A percentile compares a stretch with the other conserved stretches of the same genome.
These are phyloP conservation scores for Claviceps fusiformis DNA, from an alignment of 2,329 filamentous ascomycete species.

Conservation along the genomic window DNA sequence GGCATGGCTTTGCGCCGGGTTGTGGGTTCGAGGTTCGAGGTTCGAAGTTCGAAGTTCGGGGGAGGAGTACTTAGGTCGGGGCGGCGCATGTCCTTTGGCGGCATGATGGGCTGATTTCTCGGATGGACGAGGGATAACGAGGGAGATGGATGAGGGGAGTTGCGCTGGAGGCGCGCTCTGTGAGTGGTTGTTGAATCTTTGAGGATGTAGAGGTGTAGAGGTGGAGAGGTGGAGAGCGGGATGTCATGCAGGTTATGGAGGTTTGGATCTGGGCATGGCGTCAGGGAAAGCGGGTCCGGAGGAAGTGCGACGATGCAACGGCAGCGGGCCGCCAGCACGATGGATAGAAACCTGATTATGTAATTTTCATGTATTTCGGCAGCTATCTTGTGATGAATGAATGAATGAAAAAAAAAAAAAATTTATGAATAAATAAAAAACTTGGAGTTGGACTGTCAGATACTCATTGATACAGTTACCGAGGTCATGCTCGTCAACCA, in stretches of 20 bases:
- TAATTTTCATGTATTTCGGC: too few relatives aligned
- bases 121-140: background rate
- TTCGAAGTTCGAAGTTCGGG: background rate
- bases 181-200: too few relatives aligned
- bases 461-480: background rate
- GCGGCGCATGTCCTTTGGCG: constrained; percentile 30
- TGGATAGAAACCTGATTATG: too few relatives aligned
- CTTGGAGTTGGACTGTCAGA: background rate
- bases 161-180: too few relatives aligned
- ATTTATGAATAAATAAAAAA: background rate
- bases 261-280: background rate
- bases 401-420: too few relatives aligned
- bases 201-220: too few relatives aligned
- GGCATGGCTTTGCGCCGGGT: background rate
- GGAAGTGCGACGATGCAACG: background rate
- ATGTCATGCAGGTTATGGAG: too few relatives aligned
- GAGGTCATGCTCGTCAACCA: background rate
- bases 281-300: constrained; percentile 2
- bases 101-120: constrained; percentile 17
- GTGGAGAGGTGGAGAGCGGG: too few relatives aligned
- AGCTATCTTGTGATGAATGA: too few relatives aligned
- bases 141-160: background rate
- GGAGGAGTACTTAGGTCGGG: constrained; percentile 26
- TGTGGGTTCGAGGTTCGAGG: background rate
- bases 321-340: too few relatives aligned